Evolutionary conservation across 495 filamentous ascomycete genomes (phyloP), one percentile per base, ranked within the genome.

Genomic region (Lepidopterella palustris): DNA sequence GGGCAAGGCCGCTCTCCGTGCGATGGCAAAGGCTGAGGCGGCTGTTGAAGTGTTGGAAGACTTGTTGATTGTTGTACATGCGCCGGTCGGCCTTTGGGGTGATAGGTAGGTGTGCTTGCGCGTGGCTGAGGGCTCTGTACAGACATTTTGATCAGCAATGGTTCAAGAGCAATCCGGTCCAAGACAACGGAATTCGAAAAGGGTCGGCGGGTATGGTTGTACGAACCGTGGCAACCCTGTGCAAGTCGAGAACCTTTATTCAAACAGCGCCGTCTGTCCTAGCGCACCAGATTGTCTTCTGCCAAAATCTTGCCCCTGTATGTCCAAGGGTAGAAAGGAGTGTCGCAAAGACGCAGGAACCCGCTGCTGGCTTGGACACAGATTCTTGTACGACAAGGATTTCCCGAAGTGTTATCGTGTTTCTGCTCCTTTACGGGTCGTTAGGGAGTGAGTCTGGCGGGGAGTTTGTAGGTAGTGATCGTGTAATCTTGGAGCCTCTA

Each of bases 81-180:
- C 20, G 53, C 10, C 57, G 55, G 45, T 28, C 27, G 47, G 39
- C 50, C 31, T 35, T 55, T n/a, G 26, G 29, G 18, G 31, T 28
- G 55, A 40, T 5, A 49, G 45, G 53, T 25, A 32, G 20, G 4
- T 8, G 57, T 49, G 27, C 52, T 26, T n/a, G 18, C 29, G 48
- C 40, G 32, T 23, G 39, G 13, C n/a, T 40, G 53, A 24, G 32
- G 52, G 18, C 47, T 64, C 27, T 59, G 58, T 60, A 29, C 35
- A 53, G 27, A 28, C 64, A 67, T 67, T 45, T 28, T 55, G 51
- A 60, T 67, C 60, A 67, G 64, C 57, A 47, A 29, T 20, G 47
- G 9, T 28, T 27, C 45, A 20, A 32, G 18, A 40, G 11, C 32
- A 28, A 24, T 18, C 11, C 21, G 18, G 50, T 35, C 32, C 39